A percentile compares a stretch with the other conserved stretches of the same genome.
phyloP scores from a whole-genome alignment of 192 early-diverging fungal species.

The Podila verticillata region DNA sequence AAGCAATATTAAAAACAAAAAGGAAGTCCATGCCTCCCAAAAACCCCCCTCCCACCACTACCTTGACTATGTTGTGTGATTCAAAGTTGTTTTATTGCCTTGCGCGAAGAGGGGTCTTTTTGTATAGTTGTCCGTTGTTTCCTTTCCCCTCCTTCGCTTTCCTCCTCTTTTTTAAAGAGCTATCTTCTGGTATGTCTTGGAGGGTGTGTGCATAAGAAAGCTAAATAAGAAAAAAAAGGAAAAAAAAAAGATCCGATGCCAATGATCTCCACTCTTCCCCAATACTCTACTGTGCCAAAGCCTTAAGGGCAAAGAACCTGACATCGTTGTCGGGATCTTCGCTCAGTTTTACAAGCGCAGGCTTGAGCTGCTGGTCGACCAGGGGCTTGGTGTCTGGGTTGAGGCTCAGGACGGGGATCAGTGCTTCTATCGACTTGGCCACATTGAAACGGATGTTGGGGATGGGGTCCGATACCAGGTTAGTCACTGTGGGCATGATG shows the following conservation, averaged over 20 bases:
- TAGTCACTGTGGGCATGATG: conserved; percentile 88
- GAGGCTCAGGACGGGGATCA: conserved; percentile 82
- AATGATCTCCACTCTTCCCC: background rate
- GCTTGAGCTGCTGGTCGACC: conserved; percentile 77
- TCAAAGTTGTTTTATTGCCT: too few species aligned
- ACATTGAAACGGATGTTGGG: conserved; percentile 99
- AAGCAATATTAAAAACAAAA: conserved; percentile 1
- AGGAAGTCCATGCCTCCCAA: background rate
- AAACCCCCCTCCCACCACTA: background rate
- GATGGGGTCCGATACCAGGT: conserved; percentile 90
- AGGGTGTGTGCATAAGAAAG: too few species aligned
- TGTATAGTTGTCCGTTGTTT: too few species aligned
- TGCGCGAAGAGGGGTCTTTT: too few species aligned
- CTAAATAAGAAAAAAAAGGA: too few species aligned
- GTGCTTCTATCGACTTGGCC: conserved; percentile 89
- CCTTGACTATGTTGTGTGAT: too few species aligned
- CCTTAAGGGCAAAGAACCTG: conserved; percentile 88
- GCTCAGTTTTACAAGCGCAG: conserved; percentile 83
- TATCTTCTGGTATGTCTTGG: too few species aligned
- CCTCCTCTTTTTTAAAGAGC: too few species aligned
- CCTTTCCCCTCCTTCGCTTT: too few species aligned
- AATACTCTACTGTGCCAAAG: conserved; percentile 50
- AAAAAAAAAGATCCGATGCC: too few species aligned
- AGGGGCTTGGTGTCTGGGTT: conserved; percentile 67
- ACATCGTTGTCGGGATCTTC: conserved; percentile 96